Evolutionary conservation across 768 basidiomycete genomes (phyloP).

Genomic region (Lactifluus piperatus): DNA sequence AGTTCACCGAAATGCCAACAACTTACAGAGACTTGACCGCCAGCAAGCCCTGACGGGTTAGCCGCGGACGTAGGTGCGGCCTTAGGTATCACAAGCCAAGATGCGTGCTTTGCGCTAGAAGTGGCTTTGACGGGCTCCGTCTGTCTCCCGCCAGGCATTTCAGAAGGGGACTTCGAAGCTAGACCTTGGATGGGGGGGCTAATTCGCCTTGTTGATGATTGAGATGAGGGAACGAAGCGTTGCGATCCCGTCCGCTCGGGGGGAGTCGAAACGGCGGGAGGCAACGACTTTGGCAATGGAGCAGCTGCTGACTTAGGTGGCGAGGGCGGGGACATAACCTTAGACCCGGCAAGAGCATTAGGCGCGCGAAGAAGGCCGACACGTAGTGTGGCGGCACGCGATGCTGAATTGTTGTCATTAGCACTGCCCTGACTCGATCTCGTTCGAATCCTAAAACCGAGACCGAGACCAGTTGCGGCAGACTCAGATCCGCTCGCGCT

Average conservation of each 20-base stretch:
- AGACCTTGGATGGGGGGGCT: slow-evolving; percentile 8
- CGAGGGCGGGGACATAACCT: not conserved
- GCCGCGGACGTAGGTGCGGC: not conserved
- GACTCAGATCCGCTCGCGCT: slow-evolving; percentile 16
- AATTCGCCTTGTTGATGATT: slow-evolving; percentile 1
- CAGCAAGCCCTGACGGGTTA: not conserved
- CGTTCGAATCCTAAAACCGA: slow-evolving; percentile 16
- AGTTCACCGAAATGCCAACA: not conserved
- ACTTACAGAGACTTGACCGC: slow-evolving; percentile 4
- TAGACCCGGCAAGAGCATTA: not conserved
- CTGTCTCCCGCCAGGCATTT: not conserved
- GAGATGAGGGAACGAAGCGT: not conserved
- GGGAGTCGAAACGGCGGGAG: slow-evolving; percentile 1
- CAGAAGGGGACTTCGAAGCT: not conserved
- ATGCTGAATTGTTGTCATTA: not conserved
- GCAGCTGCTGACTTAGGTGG: not conserved
- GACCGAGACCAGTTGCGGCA: slow-evolving; percentile 14
- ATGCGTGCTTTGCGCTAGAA: slow-evolving; percentile 9
- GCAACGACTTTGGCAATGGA: not conserved
- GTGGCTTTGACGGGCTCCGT: not conserved
- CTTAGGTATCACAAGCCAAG: slow-evolving; percentile 15
- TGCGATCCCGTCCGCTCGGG: not conserved
- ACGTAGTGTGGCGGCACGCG: slow-evolving; percentile 7
- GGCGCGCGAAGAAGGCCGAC: slow-evolving; percentile 15
- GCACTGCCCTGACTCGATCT: not conserved